Percentiles rank a stretch among this genome's conserved stretches.
phyloP scores from a whole-genome alignment of 2,329 filamentous ascomycete species.

The Paecilomyces niveus region DNA sequence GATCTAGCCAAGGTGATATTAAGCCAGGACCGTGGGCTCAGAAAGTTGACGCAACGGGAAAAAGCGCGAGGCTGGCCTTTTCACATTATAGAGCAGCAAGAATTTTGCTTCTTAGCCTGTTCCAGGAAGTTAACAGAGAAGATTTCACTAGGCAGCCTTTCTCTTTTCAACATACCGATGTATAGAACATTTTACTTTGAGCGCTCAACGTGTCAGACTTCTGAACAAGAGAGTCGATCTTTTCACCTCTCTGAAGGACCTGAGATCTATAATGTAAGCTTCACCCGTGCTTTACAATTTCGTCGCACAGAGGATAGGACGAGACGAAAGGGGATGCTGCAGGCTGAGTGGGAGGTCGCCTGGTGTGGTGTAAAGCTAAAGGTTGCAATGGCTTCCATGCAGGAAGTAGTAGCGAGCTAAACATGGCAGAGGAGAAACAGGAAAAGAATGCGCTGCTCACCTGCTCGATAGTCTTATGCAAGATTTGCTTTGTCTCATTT shows the following conservation, averaged over 20 bases:
- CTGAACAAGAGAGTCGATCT: conserved; percentile 86
- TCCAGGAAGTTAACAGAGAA: conserved; percentile 24
- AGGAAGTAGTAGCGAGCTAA: neutral
- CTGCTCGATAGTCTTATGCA: conserved; percentile 92
- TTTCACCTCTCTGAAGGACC: conserved; percentile 78
- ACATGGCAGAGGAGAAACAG: neutral
- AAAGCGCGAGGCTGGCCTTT: neutral
- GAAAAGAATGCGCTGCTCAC: conserved; percentile 43
- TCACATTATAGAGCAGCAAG: conserved; percentile 65
- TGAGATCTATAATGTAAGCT: conserved; percentile 2
- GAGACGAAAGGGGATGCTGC: conserved; percentile 2
- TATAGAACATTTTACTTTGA: conserved; percentile 98
- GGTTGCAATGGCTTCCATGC: neutral
- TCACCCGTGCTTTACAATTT: conserved; percentile 11
- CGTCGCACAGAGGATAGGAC: conserved; percentile 5
- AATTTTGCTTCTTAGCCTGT: conserved; percentile 74
- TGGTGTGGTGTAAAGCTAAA: neutral
- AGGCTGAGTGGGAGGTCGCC: neutral
- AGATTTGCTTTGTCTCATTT: conserved; percentile 92
- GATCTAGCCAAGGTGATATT: neutral
- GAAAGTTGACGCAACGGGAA: neutral
- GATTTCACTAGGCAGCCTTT: neutral
- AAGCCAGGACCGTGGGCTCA: neutral
- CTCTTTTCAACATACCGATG: conserved; percentile 37
- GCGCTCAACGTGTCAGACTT: conserved; percentile 88